Evolutionary conservation across 192 early-diverging fungal species (phyloP).

Genomic region (Paraglomus brasilianum): DNA sequence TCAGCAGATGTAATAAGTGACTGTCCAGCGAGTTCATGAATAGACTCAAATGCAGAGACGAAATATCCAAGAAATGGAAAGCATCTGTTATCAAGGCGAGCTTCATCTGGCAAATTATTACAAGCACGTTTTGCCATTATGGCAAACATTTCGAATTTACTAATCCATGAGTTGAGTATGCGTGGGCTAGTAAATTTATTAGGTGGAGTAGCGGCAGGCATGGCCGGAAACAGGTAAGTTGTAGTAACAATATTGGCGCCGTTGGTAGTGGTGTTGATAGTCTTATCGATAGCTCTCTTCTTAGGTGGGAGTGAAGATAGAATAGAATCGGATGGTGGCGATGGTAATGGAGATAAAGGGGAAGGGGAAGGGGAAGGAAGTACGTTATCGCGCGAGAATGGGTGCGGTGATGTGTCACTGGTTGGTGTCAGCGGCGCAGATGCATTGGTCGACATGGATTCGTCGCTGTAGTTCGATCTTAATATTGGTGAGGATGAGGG

Average conservation of each 20-base stretch:
- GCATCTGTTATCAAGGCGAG: constrained; percentile 7
- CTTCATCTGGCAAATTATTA: neutral
- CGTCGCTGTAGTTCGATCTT: neutral
- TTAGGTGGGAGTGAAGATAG: neutral
- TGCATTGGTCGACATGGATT: neutral
- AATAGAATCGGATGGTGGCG: neutral
- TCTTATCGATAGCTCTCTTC: neutral
- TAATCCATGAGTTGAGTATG: constrained; percentile 9
- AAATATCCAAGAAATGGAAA: constrained; percentile 23
- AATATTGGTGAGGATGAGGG: no score
- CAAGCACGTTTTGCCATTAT: constrained; percentile 7
- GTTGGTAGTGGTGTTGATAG: neutral
- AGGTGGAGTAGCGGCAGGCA: neutral
- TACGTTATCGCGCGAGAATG: no score
- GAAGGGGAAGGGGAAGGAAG: constrained; percentile 11
- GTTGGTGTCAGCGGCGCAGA: neutral
- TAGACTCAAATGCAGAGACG: constrained; percentile 22
- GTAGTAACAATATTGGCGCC: neutral
- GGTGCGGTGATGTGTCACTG: no score
- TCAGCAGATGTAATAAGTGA: neutral
- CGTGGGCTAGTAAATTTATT: constrained; percentile 1
- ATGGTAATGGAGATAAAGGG: neutral
- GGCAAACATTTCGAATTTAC: constrained; percentile 17
- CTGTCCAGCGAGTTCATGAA: constrained; percentile 9
- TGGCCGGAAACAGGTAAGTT: neutral